Conservation (phyloP, 2,329 filamentous ascomycete genomes). For the Colletotrichum cuscutae region DNA sequence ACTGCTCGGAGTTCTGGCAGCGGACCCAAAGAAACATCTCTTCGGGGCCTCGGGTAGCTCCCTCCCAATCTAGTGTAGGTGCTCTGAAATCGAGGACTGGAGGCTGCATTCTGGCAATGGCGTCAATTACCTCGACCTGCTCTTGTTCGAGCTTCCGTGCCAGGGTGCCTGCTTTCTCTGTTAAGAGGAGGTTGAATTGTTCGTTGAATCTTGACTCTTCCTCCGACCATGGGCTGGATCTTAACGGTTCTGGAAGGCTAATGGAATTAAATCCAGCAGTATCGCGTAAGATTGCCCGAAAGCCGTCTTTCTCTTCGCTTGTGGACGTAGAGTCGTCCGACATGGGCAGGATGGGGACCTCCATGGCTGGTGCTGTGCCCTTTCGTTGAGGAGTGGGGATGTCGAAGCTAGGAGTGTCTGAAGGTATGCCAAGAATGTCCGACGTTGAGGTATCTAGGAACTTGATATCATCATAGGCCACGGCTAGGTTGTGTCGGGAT, state of each 20-base stretch:
- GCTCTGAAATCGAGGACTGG: slow-evolving; percentile 42
- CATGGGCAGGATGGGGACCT: background rate
- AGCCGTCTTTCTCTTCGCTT: background rate
- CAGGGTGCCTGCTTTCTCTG: slow-evolving; percentile 29
- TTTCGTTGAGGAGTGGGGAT: background rate
- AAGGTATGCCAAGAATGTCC: background rate
- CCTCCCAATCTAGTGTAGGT: slow-evolving; percentile 39
- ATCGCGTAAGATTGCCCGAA: background rate
- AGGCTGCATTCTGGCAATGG: slow-evolving; percentile 41
- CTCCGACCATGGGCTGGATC: background rate
- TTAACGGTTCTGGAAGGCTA: too few relatives aligned
- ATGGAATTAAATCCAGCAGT: background rate
- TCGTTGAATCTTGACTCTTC: slow-evolving; percentile 38
- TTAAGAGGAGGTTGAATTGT: slow-evolving; percentile 38
- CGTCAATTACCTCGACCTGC: slow-evolving; percentile 39
- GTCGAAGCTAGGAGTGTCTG: slow-evolving; percentile 8
- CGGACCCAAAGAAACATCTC: slow-evolving; percentile 37
- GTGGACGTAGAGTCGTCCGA: background rate
- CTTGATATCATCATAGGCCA: background rate
- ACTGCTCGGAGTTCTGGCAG: slow-evolving; percentile 18
- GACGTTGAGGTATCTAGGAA: background rate
- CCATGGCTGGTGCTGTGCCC: background rate
- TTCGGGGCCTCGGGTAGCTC: slow-evolving; percentile 35
- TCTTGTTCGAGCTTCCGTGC: slow-evolving; percentile 41
- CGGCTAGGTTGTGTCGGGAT: slow-evolving; percentile 22